Evolutionary conservation across 805 yeast genomes (phyloP).

Genomic region (Lipomyces anomalus): DNA sequence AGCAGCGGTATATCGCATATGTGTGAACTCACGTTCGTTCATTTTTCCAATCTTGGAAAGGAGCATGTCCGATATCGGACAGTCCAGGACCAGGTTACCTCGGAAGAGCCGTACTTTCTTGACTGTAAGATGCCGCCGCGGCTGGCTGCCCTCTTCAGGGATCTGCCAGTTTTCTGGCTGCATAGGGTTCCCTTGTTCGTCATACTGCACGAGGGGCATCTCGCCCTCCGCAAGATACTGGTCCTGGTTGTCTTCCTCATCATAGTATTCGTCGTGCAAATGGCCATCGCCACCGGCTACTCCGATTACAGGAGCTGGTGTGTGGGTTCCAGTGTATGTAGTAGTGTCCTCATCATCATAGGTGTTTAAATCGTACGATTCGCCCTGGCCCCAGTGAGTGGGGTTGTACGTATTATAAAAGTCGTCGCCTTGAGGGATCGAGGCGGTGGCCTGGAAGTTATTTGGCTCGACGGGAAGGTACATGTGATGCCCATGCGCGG

Average conservation of each 20-base stretch:
- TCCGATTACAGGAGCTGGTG: too few relatives aligned
- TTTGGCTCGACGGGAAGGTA: too few relatives aligned
- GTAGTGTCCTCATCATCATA: conserved; percentile 30
- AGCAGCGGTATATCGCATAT: conserved; percentile 89
- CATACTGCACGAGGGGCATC: too few relatives aligned
- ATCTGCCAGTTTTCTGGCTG: conserved; percentile 4
- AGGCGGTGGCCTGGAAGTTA: too few relatives aligned
- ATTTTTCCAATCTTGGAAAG: conserved; percentile 39
- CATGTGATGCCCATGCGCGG: too few relatives aligned
- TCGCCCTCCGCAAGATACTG: too few relatives aligned
- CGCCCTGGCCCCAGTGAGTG: conserved; percentile 20
- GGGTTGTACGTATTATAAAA: conserved; percentile 1
- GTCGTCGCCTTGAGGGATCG: too few relatives aligned
- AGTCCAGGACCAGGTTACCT: conserved; percentile 81
- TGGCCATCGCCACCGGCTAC: too few relatives aligned
- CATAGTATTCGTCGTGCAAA: too few relatives aligned
- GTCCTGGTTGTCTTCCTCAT: too few relatives aligned
- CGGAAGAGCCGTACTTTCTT: conserved; percentile 51
- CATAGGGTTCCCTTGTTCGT: background rate
- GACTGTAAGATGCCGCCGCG: conserved; percentile 33
- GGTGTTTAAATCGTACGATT: conserved; percentile 32
- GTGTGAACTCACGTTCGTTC: conserved; percentile 60
- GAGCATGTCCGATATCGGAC: conserved; percentile 74
- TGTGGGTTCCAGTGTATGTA: background rate
- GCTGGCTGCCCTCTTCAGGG: conserved; percentile 31